phyloP scores from a whole-genome alignment of 2,329 filamentous ascomycete species.

The Apiospora malaysiana region DNA sequence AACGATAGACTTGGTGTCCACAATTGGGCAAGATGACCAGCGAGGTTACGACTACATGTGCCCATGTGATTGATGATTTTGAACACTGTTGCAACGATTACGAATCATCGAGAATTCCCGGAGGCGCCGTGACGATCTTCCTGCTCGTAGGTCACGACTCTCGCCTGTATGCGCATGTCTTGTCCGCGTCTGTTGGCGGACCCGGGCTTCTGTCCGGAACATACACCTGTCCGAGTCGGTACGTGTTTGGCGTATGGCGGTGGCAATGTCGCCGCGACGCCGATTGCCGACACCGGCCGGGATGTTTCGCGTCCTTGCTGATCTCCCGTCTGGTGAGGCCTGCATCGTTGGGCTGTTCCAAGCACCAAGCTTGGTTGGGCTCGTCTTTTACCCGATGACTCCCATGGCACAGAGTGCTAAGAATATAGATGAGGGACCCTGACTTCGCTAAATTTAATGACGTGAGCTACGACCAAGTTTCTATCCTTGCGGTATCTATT shows the following conservation, averaged over 20 bases:
- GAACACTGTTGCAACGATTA: conserved; percentile 2
- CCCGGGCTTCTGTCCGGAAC: neutral
- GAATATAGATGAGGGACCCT: neutral
- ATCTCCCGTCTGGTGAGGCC: neutral
- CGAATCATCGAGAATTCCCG: neutral
- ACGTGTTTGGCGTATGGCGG: neutral
- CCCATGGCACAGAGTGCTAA: neutral
- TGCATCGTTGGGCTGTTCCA: neutral
- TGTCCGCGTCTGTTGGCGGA: neutral
- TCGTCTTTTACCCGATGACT: conserved; percentile 1
- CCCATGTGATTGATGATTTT: neutral
- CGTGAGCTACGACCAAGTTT: conserved; percentile 13
- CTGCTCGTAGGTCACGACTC: neutral
- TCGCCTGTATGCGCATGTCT: neutral
- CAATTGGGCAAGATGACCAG: conserved; percentile 4
- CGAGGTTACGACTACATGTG: conserved; percentile 5
- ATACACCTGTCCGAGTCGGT: neutral
- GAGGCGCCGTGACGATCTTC: neutral
- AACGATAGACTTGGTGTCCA: neutral
- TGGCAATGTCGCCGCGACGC: neutral
- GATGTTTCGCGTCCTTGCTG: neutral
- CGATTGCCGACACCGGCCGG: conserved; percentile 13
- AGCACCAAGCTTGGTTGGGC: neutral
- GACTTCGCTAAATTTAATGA: neutral
- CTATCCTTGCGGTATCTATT: conserved; percentile 2